Base-by-base conservation (phyloP, 208 protist genomes). In the Angomonas ambiguus region DNA sequence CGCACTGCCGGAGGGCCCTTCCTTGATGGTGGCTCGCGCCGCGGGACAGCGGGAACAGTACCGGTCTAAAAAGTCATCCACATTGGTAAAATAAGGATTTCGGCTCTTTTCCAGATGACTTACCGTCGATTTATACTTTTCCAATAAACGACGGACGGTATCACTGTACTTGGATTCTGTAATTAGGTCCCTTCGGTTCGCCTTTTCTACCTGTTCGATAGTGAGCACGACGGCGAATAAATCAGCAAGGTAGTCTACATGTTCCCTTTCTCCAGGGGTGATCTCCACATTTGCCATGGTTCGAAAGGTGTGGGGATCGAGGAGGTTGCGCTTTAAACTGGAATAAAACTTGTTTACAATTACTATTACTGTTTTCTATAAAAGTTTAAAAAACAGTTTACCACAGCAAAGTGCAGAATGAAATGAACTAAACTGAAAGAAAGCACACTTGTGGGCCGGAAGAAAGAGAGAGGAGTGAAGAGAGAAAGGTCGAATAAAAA, bases 121-220 rank as follows among this genome's bases (percentile, higher is more conserved):
- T 33, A 97, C 82, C 11, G 95, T 90, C 1, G 83, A 90, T 70
- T 97, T 97, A 79, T 95, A 98, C 79, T 98, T 98, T n/a, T 94
- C 85, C 22, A 98, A 88, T 11, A 99, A 73, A 24, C 95, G 94
- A 4, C 82, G 77, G 66, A 97, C 88, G 20, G 80, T 82, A 5
- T 75, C 48, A 28, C 59, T 70, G 76, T 97, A 98, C 77, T 98
- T 85, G 42, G 95, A 83, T 16, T 84, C 77, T 1, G 82, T 77
- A 64, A 98, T 91, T 18, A 89, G 61, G 63, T 98, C 95, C 11
- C 96, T 81, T 0, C 95, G 82, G 30, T 95, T 94, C 0, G 96
- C 97, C 70, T 95, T 96, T 64, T 99, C 97, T 1, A 99, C 68
- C 38, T 95, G 85, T 67, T 99, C 97, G 67, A 97, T 96, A 1